These are phyloP conservation scores for Macrocybe gigantea DNA, from an alignment of 768 basidiomycete genomes.

Conservation along the genomic window DNA sequence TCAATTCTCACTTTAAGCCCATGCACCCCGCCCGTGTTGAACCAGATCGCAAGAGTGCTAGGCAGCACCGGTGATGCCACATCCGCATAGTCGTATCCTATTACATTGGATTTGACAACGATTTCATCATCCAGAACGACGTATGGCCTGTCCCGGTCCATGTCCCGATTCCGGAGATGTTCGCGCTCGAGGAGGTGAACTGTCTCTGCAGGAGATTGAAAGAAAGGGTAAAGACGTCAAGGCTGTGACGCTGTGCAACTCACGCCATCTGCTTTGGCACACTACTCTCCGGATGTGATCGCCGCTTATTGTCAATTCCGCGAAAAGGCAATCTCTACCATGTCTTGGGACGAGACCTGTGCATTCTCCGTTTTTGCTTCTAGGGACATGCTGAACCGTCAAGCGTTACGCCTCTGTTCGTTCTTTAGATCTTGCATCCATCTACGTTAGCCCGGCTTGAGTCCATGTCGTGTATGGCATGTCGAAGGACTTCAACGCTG, in stretches of 20 bases:
- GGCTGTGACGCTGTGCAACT: constrained; percentile 20
- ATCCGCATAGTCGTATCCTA: constrained; percentile 12
- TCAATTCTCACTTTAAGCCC: constrained; percentile 12
- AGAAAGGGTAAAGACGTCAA: constrained; percentile 11
- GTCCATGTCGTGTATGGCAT: constrained; percentile 22
- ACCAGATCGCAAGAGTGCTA: constrained; percentile 7
- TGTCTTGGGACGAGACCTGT: constrained; percentile 22
- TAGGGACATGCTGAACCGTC: constrained; percentile 11
- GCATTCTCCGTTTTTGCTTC: constrained; percentile 17
- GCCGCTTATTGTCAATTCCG: constrained; percentile 11
- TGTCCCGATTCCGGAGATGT: constrained; percentile 4
- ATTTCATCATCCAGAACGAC: constrained; percentile 1
- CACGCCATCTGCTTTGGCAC: constrained; percentile 21
- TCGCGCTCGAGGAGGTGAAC: constrained; percentile 9
- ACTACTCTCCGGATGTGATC: constrained; percentile 14
- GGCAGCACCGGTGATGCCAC: constrained; percentile 10
- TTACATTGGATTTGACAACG: constrained; percentile 12
- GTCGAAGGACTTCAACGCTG: constrained; percentile 24
- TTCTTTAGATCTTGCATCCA: constrained; percentile 11
- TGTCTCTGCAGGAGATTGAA: constrained; percentile 11
- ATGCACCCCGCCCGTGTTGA: constrained; percentile 3
- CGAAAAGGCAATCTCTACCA: constrained; percentile 19
- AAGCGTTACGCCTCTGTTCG: constrained; percentile 15
- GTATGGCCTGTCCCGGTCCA: constrained; percentile 6
- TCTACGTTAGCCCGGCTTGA: constrained; percentile 14